Percentiles rank a stretch among this genome's conserved stretches.
These are phyloP conservation scores for Nakazawaea populi DNA, from an alignment of 805 yeast genomes.

Conservation along the genomic window DNA sequence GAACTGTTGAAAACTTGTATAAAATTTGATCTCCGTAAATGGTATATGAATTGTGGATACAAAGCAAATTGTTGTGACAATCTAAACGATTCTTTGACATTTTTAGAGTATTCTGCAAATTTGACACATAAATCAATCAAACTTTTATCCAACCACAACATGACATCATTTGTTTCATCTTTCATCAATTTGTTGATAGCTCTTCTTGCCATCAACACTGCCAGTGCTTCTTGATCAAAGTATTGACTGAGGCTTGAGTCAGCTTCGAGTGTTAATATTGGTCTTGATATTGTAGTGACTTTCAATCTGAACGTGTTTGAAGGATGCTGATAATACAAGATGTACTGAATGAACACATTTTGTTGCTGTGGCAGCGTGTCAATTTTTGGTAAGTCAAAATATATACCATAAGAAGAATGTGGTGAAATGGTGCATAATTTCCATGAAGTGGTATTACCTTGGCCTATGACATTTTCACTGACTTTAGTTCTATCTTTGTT, in stretches of 20 bases:
- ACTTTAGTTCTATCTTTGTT: conserved; percentile 25
- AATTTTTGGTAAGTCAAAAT: conserved; percentile 40
- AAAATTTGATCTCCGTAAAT: conserved; percentile 60
- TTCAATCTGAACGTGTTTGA: conserved; percentile 51
- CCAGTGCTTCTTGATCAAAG: conserved; percentile 68
- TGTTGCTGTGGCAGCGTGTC: conserved; percentile 19
- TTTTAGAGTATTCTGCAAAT: conserved; percentile 42
- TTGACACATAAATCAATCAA: conserved; percentile 40
- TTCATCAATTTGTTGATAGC: conserved; percentile 37
- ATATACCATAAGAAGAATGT: conserved; percentile 53
- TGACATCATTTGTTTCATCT: conserved; percentile 31
- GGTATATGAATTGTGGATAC: conserved; percentile 64
- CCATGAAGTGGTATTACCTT: conserved; percentile 53
- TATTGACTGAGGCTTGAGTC: conserved; percentile 35
- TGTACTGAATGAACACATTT: conserved; percentile 42
- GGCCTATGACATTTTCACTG: conserved; percentile 35
- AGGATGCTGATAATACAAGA: conserved; percentile 58
- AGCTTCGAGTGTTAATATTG: conserved; percentile 34
- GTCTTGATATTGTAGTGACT: conserved; percentile 52
- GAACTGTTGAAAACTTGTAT: conserved; percentile 63
- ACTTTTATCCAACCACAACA: conserved; percentile 43
- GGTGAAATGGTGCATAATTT: conserved; percentile 49
- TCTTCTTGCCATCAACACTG: conserved; percentile 53
- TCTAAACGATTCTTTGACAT: conserved; percentile 41
- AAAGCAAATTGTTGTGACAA: conserved; percentile 43